Percentiles rank a stretch among this genome's conserved stretches.
phyloP scores from a whole-genome alignment of 23 red algal species.

The Agarophyton chilense region DNA sequence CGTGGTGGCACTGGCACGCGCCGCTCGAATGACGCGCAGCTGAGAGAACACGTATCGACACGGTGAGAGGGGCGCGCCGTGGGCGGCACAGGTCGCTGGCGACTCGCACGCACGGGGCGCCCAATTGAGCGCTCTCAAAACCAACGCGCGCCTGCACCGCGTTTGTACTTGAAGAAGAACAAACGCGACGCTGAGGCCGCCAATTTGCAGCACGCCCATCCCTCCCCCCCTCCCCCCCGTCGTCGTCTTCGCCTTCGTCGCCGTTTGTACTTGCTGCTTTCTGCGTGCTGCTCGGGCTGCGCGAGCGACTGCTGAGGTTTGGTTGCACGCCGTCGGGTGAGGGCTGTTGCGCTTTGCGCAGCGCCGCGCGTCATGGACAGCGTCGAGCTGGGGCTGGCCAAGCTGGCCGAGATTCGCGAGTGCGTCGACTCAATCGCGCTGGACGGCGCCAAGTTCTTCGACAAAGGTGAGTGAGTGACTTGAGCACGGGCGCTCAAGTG shows the following conservation, averaged over 20 bases:
- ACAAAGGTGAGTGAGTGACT: conserved; percentile 35
- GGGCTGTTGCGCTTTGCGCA: too few species aligned
- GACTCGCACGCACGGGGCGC: neutral
- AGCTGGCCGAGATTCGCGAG: conserved; percentile 56
- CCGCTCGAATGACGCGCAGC: neutral
- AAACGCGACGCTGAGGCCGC: neutral
- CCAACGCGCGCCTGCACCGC: conserved; percentile 21
- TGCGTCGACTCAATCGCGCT: conserved; percentile 57
- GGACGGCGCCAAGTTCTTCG: conserved; percentile 78
- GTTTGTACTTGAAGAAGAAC: neutral
- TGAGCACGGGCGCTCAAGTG: neutral
- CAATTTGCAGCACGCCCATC: neutral
- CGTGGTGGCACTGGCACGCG: too few species aligned
- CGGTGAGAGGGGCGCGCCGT: neutral
- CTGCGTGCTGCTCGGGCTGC: too few species aligned
- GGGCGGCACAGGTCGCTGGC: neutral
- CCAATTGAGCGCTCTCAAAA: conserved; percentile 13
- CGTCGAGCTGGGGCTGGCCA: conserved; percentile 48
- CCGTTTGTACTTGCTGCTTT: too few species aligned
- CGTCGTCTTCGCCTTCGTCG: neutral
- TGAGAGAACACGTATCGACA: neutral
- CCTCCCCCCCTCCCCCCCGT: neutral
- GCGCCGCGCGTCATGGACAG: too few species aligned
- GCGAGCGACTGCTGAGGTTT: too few species aligned
- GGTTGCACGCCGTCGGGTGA: too few species aligned